These are phyloP conservation scores for Cocos nucifera DNA, from an alignment of 176 grass and related monocot genomes.

Conservation along the genomic window DNA sequence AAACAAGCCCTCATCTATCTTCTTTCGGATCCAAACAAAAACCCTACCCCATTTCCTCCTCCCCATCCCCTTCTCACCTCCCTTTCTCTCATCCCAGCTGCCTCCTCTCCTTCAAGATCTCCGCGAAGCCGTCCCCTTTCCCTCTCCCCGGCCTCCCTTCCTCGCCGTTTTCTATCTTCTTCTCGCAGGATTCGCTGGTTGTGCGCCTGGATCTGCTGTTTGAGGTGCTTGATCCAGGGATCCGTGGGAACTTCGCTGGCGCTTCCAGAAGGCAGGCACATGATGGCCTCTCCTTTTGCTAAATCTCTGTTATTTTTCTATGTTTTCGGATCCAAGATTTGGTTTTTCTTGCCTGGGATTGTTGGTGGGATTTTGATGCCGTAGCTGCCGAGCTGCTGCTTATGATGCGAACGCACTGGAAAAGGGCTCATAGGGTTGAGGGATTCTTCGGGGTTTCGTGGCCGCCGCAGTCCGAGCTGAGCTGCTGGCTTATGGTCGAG, in stretches of 20 bases:
- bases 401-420: slow-evolving; percentile 8
- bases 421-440: slow-evolving; percentile 6
- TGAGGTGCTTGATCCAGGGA: neutral
- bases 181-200: slow-evolving; percentile 1
- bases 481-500: neutral
- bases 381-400: neutral
- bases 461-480: no score
- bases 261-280: neutral
- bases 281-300: neutral
- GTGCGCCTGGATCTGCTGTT: neutral
- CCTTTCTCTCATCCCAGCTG: slow-evolving; percentile 9
- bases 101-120: neutral
- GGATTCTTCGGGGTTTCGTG: neutral
- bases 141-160: neutral
- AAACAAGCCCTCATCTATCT: no score
- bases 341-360: neutral
- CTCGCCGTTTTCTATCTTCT: slow-evolving; percentile 21
- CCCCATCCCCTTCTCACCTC: slow-evolving; percentile 3
- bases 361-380: slow-evolving; percentile 1
- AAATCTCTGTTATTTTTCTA: no score
- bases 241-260: neutral
- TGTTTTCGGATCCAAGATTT: no score
- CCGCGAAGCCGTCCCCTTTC: neutral
- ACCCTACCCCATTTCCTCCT: neutral
- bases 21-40: no score